A percentile compares a stretch with the other conserved stretches of the same genome.
Evolutionary conservation across 352 stramenopile species (phyloP).

Genomic region (Elongisporangium prolatum): DNA sequence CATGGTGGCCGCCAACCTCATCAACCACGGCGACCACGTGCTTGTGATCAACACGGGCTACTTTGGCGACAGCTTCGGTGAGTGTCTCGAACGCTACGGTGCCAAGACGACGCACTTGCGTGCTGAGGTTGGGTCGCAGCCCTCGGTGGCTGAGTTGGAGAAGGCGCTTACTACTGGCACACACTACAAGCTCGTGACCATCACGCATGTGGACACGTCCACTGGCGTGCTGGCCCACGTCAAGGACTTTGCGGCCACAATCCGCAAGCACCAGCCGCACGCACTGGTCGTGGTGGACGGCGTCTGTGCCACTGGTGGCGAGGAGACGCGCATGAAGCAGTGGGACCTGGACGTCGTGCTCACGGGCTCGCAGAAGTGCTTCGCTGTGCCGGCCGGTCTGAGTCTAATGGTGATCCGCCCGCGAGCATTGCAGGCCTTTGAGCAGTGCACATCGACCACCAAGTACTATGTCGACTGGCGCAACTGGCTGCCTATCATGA

Average conservation of each 20-base stretch:
- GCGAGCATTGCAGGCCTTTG: conserved; percentile 58
- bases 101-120: conserved; percentile 56
- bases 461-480: conserved; percentile 81
- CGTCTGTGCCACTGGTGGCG: conserved; percentile 62
- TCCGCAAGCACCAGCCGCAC: conserved; percentile 55
- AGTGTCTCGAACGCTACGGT: conserved; percentile 67
- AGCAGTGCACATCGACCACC: conserved; percentile 41
- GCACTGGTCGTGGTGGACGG: conserved; percentile 66
- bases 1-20: conserved; percentile 75
- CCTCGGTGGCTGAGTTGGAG: conserved; percentile 41
- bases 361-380: conserved; percentile 76
- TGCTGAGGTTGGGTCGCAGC: conserved; percentile 49
- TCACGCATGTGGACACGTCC: conserved; percentile 78
- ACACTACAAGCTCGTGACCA: conserved; percentile 62
- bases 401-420: conserved; percentile 64
- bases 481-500: conserved; percentile 82
- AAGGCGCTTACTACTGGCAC: conserved; percentile 29
- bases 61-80: conserved; percentile 68
- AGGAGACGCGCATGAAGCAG: conserved; percentile 77
- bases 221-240: conserved; percentile 62
- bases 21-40: conserved; percentile 57
- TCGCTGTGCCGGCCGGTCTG: conserved; percentile 63
- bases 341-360: conserved; percentile 79
- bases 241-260: conserved; percentile 44
- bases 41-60: conserved; percentile 76